Conservation (phyloP, 148 eudicot species). For the Linanthus parryae region DNA sequence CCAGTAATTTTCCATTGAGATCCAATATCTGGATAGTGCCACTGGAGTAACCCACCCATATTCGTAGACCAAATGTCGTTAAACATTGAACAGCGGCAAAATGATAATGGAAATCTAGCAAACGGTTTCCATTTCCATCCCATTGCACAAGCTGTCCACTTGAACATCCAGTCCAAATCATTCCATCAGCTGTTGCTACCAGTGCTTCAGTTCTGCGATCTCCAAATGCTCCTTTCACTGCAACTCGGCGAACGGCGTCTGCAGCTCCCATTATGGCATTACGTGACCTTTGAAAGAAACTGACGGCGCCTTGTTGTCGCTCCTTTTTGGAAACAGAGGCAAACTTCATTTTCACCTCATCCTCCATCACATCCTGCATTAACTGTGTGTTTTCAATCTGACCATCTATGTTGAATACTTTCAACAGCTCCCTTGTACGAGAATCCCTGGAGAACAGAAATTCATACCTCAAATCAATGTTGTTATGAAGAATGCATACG, state of each 20-base stretch:
- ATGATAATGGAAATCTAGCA: slow-evolving; percentile 66
- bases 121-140: slow-evolving; percentile 94
- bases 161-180: slow-evolving; percentile 79
- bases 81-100: slow-evolving; percentile 59
- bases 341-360: slow-evolving; percentile 56
- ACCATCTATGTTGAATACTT: slow-evolving; percentile 82
- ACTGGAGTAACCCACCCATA: slow-evolving; percentile 88
- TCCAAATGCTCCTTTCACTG: slow-evolving; percentile 76
- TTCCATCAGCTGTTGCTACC: slow-evolving; percentile 57
- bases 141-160: slow-evolving; percentile 87
- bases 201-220: slow-evolving; percentile 81
- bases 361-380: slow-evolving; percentile 55
- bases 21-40: slow-evolving; percentile 74
- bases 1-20: slow-evolving; percentile 67
- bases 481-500: too few species aligned
- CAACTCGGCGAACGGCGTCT: slow-evolving; percentile 96
- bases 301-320: slow-evolving; percentile 51
- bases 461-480: not conserved
- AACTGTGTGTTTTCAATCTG: slow-evolving; percentile 63
- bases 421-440: slow-evolving; percentile 76
- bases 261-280: slow-evolving; percentile 97
- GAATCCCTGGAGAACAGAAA: slow-evolving; percentile 64
- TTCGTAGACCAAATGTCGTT: slow-evolving; percentile 64
- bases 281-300: slow-evolving; percentile 89
- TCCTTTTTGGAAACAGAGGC: slow-evolving; percentile 60